These are phyloP conservation scores for Litchi chinensis DNA, from an alignment of 345 rosid species.

Conservation along the genomic window DNA sequence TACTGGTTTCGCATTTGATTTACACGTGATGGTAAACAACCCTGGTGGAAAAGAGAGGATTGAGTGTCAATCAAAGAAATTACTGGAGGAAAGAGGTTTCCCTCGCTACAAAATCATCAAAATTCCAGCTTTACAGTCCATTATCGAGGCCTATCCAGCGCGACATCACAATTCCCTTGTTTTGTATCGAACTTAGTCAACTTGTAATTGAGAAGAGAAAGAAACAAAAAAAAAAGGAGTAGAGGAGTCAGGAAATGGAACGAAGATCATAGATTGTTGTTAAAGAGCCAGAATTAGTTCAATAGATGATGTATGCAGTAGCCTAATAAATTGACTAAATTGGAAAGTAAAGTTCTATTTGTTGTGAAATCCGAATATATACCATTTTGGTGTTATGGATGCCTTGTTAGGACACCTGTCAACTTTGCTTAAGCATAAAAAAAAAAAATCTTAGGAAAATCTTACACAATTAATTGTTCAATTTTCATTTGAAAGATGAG, in stretches of 20 bases:
- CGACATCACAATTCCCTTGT: background rate
- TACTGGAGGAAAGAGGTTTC: slow-evolving; percentile 38
- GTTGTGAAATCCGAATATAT: background rate
- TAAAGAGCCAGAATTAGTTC: too few relatives aligned
- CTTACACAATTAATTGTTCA: background rate
- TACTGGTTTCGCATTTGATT: slow-evolving; percentile 28
- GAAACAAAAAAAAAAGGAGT: too few relatives aligned
- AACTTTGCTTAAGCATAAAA: background rate
- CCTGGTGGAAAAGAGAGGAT: slow-evolving; percentile 36
- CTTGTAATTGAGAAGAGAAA: too few relatives aligned
- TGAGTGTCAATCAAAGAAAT: slow-evolving; percentile 35
- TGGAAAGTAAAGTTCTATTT: background rate
- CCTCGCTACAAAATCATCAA: slow-evolving; percentile 38
- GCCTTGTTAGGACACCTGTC: background rate
- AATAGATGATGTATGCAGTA: too few relatives aligned
- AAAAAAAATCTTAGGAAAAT: too few relatives aligned
- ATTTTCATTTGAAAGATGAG: too few relatives aligned
- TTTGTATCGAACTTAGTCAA: background rate
- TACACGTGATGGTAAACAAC: slow-evolving; percentile 31
- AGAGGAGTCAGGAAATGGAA: too few relatives aligned
- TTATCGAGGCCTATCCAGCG: slow-evolving; percentile 42
- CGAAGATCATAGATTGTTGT: too few relatives aligned
- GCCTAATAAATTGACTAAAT: background rate
- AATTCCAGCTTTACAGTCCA: slow-evolving; percentile 33
- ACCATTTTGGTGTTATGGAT: background rate